Base-by-base conservation (phyloP, 768 basidiomycete species). In the Russula lepida region DNA sequence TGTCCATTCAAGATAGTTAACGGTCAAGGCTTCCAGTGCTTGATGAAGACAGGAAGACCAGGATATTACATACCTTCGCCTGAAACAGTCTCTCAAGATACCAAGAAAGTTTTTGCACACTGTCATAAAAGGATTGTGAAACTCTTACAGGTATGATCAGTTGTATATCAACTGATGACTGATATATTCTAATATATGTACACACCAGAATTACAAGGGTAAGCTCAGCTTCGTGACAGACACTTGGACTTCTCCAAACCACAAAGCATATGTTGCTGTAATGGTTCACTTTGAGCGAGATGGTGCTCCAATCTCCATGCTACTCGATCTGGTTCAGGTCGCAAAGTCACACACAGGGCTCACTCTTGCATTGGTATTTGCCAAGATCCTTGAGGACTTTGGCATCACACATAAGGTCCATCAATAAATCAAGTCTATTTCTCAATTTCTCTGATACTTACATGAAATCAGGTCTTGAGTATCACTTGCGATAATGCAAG, bases 21-120 rank as follows among this genome's bases (percentile, higher is more conserved):
- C n/a, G n/a, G n/a, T n/a, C n/a, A n/a, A n/a, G n/a, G n/a, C n/a
- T n/a, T n/a, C n/a, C n/a, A n/a, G n/a, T n/a, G n/a, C n/a, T n/a
- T n/a, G n/a, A n/a, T n/a, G n/a, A n/a, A n/a, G n/a, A n/a, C n/a
- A 0, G 72, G 73, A 0, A 58, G 71, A 8, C 75, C 73, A 0
- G 67, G 69, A 8, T 67, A 71, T 28, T 71, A 73, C 37, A 51
- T 78, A 39, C 76, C 76, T 0, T 72, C 69, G 0, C 64, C 66
- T 2, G n/a, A 58, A 0, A 77, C 72, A 1, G 69, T 79, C 0
- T 70, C 70, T 0, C 64, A 67, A 2, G 74, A 78, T n/a, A n/a
- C n/a, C n/a, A n/a, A n/a, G n/a, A n/a, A n/a, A n/a, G n/a, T n/a
- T n/a, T n/a, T n/a, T n/a, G n/a, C n/a, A n/a, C n/a, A n/a, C n/a